phyloP scores from a whole-genome alignment of 2,329 filamentous ascomycete genomes.

The Alternaria incomplexa region DNA sequence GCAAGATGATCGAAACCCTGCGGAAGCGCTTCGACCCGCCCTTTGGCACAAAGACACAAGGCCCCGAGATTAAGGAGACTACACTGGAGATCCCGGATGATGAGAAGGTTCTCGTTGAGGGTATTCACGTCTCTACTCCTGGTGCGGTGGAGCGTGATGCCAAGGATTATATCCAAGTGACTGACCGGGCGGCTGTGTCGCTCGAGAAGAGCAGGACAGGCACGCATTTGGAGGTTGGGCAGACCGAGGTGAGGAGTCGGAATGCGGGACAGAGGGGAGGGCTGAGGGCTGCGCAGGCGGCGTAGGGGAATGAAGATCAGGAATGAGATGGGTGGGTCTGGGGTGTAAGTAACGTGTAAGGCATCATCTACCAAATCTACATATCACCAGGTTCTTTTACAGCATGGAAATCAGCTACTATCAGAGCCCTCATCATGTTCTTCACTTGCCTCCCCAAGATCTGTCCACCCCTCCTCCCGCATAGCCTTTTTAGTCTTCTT shows the following conservation, averaged over 20 bases:
- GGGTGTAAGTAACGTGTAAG: not conserved
- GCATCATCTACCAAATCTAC: not conserved
- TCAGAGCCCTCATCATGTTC: not conserved
- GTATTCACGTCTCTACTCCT: slow-evolving; percentile 40
- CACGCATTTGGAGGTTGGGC: slow-evolving; percentile 36
- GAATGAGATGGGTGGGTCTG: not conserved
- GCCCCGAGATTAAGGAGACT: slow-evolving; percentile 23
- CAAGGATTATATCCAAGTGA: slow-evolving; percentile 27
- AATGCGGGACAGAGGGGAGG: slow-evolving; percentile 20
- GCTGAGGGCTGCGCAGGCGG: slow-evolving; percentile 3
- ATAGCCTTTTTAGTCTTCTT: not conserved
- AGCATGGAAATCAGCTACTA: not conserved
- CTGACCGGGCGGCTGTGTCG: slow-evolving; percentile 16
- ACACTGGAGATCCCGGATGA: slow-evolving; percentile 24
- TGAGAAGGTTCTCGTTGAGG: slow-evolving; percentile 43
- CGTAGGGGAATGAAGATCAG: not conserved
- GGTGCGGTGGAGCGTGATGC: slow-evolving; percentile 24
- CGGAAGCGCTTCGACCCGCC: slow-evolving; percentile 74
- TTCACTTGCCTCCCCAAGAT: not conserved
- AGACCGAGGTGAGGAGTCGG: slow-evolving; percentile 34
- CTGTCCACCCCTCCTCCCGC: not conserved
- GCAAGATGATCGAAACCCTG: slow-evolving; percentile 83
- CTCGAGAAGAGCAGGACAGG: slow-evolving; percentile 28
- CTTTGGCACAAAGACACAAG: slow-evolving; percentile 49
- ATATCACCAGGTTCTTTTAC: not conserved